Conservation (phyloP, 129 eudicot species). For the Pulicaria dysenterica region DNA sequence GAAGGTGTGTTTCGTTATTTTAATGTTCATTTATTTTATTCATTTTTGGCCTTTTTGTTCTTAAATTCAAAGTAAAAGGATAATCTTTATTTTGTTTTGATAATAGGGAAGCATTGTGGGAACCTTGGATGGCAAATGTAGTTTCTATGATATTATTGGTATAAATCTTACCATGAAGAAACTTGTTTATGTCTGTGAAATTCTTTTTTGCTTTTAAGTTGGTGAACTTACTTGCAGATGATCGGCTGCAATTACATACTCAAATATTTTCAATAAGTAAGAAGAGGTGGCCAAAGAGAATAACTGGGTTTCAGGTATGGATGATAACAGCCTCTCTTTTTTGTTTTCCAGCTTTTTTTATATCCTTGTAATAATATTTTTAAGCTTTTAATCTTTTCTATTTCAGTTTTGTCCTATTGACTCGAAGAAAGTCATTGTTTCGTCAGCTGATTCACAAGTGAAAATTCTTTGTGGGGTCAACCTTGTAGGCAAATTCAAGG, state of each 20-base stretch:
- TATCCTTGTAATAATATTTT: not conserved
- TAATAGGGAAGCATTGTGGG: conserved; percentile 83
- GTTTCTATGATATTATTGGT: conserved; percentile 72
- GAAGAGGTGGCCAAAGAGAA: conserved; percentile 70
- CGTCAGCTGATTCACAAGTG: conserved; percentile 85
- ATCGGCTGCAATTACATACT: conserved; percentile 49
- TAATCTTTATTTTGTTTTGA: conserved; percentile 17
- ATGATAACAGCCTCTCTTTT: not conserved
- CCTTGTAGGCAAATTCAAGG: conserved; percentile 64
- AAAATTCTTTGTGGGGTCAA: conserved; percentile 62
- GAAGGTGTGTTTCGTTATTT: conserved; percentile 45
- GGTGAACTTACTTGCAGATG: conserved; percentile 39
- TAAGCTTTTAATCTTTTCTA: not conserved
- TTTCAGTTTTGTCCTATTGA: conserved; percentile 76
- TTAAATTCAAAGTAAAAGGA: not conserved
- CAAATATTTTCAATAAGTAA: conserved; percentile 60
- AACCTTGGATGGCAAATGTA: conserved; percentile 75
- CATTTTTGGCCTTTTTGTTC: not conserved
- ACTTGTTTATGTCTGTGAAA: not conserved
- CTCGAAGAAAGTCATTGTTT: conserved; percentile 64
- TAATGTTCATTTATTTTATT: not conserved
- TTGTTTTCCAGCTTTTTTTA: conserved; percentile 6
- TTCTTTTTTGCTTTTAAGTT: not conserved
- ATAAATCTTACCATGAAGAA: conserved; percentile 2
- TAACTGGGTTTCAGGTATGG: conserved; percentile 86